phyloP scores from a whole-genome alignment of 177 flowering plant genomes.

The Vitis hybrid region DNA sequence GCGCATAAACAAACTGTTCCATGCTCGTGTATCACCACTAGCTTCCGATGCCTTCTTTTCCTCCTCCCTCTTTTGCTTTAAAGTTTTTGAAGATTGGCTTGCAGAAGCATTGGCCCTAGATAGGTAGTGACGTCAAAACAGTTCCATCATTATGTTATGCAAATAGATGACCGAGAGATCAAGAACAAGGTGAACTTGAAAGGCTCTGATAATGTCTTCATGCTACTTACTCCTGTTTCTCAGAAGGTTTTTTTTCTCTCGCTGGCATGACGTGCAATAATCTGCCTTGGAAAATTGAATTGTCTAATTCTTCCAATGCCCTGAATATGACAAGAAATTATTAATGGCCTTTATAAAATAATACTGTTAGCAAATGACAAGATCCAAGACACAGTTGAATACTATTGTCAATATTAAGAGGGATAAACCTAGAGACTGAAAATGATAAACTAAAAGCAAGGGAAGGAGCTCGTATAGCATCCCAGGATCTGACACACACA shows the following conservation, averaged over 20 bases:
- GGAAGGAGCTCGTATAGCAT: too few species aligned
- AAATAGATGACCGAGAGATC: not conserved
- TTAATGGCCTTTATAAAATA: not conserved
- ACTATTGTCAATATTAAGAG: not conserved
- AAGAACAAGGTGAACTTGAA: not conserved
- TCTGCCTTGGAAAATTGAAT: constrained; percentile 89
- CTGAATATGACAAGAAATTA: constrained; percentile 34
- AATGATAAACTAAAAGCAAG: not conserved
- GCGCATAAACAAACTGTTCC: constrained; percentile 92
- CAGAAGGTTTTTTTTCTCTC: constrained; percentile 40
- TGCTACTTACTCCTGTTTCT: constrained; percentile 51
- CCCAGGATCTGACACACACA: too few species aligned
- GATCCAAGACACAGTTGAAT: not conserved
- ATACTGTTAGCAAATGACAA: not conserved
- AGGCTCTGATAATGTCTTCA: not conserved
- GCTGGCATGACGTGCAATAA: constrained; percentile 87
- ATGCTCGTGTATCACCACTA: constrained; percentile 81
- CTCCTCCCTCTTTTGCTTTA: constrained; percentile 73
- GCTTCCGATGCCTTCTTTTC: constrained; percentile 86
- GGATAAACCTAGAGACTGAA: not conserved
- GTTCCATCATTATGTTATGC: too few species aligned
- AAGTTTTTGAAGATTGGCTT: constrained; percentile 42
- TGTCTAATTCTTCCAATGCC: constrained; percentile 82
- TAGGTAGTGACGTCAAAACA: constrained; percentile 7
- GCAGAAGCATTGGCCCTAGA: constrained; percentile 31